Percentiles rank a stretch among this genome's conserved stretches.
Conservation (phyloP, 345 rosid species). For the Combretum micranthum region DNA sequence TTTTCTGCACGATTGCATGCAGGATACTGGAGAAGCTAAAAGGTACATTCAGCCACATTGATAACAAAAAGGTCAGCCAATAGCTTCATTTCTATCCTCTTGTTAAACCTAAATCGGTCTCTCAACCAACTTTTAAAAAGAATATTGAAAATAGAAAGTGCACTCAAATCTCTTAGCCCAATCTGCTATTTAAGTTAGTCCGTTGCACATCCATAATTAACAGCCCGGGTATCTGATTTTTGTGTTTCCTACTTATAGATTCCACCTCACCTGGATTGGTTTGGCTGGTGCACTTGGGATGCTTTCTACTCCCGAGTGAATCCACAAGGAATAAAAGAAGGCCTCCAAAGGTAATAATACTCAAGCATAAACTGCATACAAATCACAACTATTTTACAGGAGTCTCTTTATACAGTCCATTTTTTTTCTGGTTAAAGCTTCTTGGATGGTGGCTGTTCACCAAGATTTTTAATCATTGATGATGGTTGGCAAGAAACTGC, state of each 20-base stretch:
- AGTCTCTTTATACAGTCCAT: background rate
- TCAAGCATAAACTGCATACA: background rate
- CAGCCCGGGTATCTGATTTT: background rate
- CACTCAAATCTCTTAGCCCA: no score
- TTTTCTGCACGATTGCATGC: background rate
- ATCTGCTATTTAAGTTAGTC: no score
- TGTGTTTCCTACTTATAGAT: slow-evolving; percentile 23
- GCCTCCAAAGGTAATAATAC: slow-evolving; percentile 42
- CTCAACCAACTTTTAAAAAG: no score
- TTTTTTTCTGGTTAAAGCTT: slow-evolving; percentile 20
- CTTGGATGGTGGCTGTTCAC: slow-evolving; percentile 40
- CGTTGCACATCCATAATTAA: no score
- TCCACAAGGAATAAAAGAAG: slow-evolving; percentile 46
- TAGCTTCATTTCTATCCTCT: background rate
- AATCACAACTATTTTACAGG: background rate
- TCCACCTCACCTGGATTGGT: slow-evolving; percentile 55
- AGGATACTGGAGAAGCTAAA: slow-evolving; percentile 52
- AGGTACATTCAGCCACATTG: slow-evolving; percentile 48
- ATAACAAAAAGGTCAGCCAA: slow-evolving; percentile 40
- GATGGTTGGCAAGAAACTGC: slow-evolving; percentile 62
- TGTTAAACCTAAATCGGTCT: background rate
- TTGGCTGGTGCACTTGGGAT: slow-evolving; percentile 83
- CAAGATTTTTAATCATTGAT: slow-evolving; percentile 54
- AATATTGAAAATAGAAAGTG: no score
- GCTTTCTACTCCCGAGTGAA: slow-evolving; percentile 49